Evolutionary conservation across 2,329 filamentous ascomycete species (phyloP), one percentile per base, ranked within the genome.

Genomic region (Cladosporium sp.): DNA sequence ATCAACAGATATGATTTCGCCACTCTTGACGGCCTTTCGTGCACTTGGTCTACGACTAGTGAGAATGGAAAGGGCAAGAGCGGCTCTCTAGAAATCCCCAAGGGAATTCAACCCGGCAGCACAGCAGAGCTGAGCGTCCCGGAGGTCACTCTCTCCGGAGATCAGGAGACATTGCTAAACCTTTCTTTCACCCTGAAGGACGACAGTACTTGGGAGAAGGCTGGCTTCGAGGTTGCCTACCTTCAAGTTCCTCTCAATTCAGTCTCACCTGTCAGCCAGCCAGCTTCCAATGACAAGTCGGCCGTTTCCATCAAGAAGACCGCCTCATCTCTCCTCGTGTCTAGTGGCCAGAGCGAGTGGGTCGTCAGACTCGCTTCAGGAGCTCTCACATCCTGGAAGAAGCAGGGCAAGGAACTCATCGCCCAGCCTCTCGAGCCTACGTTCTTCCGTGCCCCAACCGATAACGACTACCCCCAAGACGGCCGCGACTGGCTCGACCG

Each of bases 391-490:
- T 59, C 57, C 4, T 65, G 63, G 63, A 54, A 56, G 42, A 64
- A 64, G 45, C n/a, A 50, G 11, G 57, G 57, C 44, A 54, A 52
- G 13, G 44, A 62, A 14, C 2, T 63, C 11, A 53, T 64, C 32
- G 14, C 58, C 1, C 51, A 59, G 31, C 53, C 59, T 4, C 32
- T 63, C 3, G 51, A 58, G 28, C 58, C 60, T 4, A 58, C 48
- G 5, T 80, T 86, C 67, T 86, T 82, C 76, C 80, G 83, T 4
- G 79, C 83, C 0, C 76, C 77, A 11, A 86, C 83, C 0, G 81
- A 87, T 65, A 87, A 87, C 59, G 84, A 87, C 60, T 69, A 72
- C 0, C 74, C 78, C 0, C 62, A 68, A 13, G 77, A 80, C 9
- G 72, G 78, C 3, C 75, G 74, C 4, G 80, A 84, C 58, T 86